Base-by-base conservation (phyloP, 2,329 filamentous ascomycete species). In the Penicillium hordei region DNA sequence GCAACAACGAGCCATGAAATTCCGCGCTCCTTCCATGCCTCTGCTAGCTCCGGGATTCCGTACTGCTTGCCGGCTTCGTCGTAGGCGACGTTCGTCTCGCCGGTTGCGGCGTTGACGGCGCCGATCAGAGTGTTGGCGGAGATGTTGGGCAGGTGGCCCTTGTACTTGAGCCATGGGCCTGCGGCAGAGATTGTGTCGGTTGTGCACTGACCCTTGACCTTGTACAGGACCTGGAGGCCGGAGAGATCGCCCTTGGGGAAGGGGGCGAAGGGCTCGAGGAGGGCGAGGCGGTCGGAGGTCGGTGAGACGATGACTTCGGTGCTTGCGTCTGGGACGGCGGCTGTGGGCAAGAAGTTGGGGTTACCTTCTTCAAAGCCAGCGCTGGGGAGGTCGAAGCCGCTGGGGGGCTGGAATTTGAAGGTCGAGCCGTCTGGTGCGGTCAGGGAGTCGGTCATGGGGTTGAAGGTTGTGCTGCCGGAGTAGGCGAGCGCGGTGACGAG, bases 161-260 rank as follows among this genome's bases (percentile, higher is more conserved):
- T 97, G 86, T 97, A 99, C 79, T 97, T 97, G 66, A 99, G 86
- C 93, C 93, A 97, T 17, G 93, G 93, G 6, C 93, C 93, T 1
- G 93, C 93, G 34, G 93, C 93, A 38, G 93, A 97, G 77, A 99
- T 99, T 68, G 94, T 97, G 78, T 99, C 94, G 43, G 94, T 99
- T 57, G 94, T 99, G 83, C 94, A 99, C 80, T 99, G 96, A 64
- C 94, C 94, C 63, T 93, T 89, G 63, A 97, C 89, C 80, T 97
- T 97, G 82, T 96, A 93, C 17, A 99, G 88, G 19, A 99, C 92
- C 51, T 87, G 87, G 48, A 99, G 85, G 29, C 85, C 87, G 42
- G 83, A 80, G 31, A 97, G 84, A 53, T 99, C 93, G 2, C 81
- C 78, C 44, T 80, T 65, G 13, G 93, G 93, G 80, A 97, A 99